Evolutionary conservation across 306 rosid genomes (phyloP).

Genomic region (Casuarina equisetifolia): DNA sequence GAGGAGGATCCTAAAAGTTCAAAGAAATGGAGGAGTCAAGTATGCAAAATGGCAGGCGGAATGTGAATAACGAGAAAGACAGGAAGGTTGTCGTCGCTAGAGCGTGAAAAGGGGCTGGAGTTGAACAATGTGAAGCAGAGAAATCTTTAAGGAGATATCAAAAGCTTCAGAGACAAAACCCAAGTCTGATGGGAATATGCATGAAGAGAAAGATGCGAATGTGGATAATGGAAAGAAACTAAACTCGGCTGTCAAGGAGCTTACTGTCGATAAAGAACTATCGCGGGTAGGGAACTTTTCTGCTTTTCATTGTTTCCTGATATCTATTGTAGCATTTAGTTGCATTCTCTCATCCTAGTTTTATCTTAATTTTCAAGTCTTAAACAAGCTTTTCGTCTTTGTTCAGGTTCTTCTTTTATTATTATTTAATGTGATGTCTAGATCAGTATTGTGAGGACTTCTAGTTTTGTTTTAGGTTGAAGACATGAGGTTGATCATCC

Average conservation of each 20-base stretch:
- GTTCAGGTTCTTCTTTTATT: neutral
- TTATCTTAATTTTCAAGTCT: constrained; percentile 17
- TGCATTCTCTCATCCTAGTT: neutral
- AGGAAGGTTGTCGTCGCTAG: constrained; percentile 30
- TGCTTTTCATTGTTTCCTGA: constrained; percentile 1
- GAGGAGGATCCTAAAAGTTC: constrained; percentile 80
- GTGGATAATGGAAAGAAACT: constrained; percentile 52
- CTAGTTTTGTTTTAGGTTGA: constrained; percentile 65
- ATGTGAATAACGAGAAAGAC: constrained; percentile 40
- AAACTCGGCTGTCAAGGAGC: constrained; percentile 48
- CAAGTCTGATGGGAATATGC: constrained; percentile 34
- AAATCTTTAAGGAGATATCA: constrained; percentile 39
- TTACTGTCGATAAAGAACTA: constrained; percentile 64
- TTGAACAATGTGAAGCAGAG: constrained; percentile 41
- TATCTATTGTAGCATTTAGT: constrained; percentile 10
- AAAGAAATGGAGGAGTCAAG: constrained; percentile 68
- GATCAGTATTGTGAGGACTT: constrained; percentile 10
- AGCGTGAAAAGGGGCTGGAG: constrained; percentile 40
- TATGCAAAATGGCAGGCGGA: constrained; percentile 44
- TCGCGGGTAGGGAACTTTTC: constrained; percentile 49
- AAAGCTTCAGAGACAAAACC: constrained; percentile 42
- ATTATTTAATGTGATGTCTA: neutral
- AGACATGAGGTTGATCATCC: constrained; percentile 82
- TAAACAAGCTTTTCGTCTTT: constrained; percentile 70
- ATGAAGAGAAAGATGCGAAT: constrained; percentile 50